Evolutionary conservation across 768 basidiomycete species (phyloP), one percentile per base, ranked within the genome.

Genomic region (Boletellus emodensis): DNA sequence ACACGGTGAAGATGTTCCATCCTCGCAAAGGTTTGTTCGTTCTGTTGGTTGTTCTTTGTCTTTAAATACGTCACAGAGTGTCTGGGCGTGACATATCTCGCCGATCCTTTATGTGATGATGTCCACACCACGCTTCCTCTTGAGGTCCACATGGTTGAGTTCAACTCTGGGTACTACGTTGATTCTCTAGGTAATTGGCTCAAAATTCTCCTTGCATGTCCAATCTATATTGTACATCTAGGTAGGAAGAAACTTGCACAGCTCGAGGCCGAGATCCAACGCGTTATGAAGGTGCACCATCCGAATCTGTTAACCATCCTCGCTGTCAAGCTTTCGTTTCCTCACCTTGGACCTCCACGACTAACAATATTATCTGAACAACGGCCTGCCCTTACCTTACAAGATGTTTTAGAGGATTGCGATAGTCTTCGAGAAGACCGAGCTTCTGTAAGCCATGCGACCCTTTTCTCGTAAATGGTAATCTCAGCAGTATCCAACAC

Each of bases 361-460:
- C 62, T 94, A 49, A 69, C 78, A 28, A 76, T 94, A 6, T 73
- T 93, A 20, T 80, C 76, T n/a, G 90, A 93, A 59, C 80, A 86
- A 60, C 72, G 76, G 1, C 87, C 88, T 0, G 66, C 81, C 0
- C 68, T 87, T 50, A 84, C 81, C 0, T 64, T 93, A 26, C 74
- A 81, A 38, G 87, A 90, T 51, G 78, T 93, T 6, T 70, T 94
- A n/a, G 81, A 85, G 53, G 85, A 90, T 58, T 84, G 81, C 45
- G 83, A 87, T 30, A 75, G 72, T n/a, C 68, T 94, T n/a, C 78
- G 82, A 42, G 82, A 88, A 62, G 83, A 84, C 34, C 75, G 86
- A 22, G 85, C 84, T 15, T 75, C 77, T 36, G 88, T 90, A 56
- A 46, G 80, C 56, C 6, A 10, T 22, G 2, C 62, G 15, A 46